These are phyloP conservation scores for Stipa capillata DNA, from an alignment of 176 grass and related monocot genomes.

Conservation along the genomic window DNA sequence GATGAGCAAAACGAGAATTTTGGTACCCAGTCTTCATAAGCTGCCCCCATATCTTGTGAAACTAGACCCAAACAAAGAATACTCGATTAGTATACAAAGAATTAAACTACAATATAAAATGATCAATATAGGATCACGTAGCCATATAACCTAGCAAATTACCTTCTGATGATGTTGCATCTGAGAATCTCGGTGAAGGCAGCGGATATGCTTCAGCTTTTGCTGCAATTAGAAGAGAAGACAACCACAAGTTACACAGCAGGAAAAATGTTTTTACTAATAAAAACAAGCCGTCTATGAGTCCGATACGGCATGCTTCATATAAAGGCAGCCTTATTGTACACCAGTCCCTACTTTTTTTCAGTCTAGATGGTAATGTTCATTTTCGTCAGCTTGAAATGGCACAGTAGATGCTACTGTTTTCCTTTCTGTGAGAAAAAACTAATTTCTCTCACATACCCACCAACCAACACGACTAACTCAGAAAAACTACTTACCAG, in stretches of 20 bases:
- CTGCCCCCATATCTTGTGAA: conserved; percentile 98
- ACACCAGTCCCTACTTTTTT: neutral
- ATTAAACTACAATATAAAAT: neutral
- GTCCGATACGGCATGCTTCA: neutral
- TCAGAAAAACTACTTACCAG: conserved; percentile 40
- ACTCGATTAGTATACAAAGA: neutral
- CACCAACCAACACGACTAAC: neutral
- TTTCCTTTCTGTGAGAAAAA: neutral
- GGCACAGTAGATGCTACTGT: neutral
- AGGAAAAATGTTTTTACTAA: neutral
- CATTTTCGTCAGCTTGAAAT: neutral
- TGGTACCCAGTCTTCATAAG: conserved; percentile 99
- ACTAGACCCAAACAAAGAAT: conserved; percentile 37
- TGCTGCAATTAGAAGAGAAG: conserved; percentile 31
- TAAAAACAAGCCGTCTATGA: neutral
- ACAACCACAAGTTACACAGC: neutral
- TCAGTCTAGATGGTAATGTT: neutral
- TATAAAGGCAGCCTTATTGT: neutral
- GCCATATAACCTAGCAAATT: neutral
- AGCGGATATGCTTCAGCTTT: conserved; percentile 54
- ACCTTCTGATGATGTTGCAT: conserved; percentile 75
- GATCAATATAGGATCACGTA: neutral
- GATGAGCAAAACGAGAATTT: conserved; percentile 98
- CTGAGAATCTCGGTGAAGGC: conserved; percentile 78
- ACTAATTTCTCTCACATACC: neutral